phyloP scores from a whole-genome alignment of 441 rosid species.

The Sinapis alba region DNA sequence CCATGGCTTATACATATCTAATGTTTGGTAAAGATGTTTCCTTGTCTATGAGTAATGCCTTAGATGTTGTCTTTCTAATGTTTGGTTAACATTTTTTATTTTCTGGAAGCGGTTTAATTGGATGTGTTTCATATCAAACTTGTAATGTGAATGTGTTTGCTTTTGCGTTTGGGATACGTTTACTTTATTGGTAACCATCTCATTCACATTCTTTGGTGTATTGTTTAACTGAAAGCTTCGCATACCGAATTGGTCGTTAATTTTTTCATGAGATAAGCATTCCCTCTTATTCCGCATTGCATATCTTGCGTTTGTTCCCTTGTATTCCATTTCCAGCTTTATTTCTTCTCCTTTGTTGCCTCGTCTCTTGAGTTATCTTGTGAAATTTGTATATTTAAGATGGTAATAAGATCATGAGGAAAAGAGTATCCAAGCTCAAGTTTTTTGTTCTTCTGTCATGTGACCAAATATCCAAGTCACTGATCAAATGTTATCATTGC shows the following conservation, averaged over 20 bases:
- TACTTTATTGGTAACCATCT: neutral
- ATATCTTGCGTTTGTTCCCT: neutral
- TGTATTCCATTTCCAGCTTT: neutral
- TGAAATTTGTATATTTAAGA: neutral
- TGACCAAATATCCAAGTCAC: neutral
- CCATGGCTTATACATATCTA: neutral
- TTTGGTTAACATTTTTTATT: neutral
- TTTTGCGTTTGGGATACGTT: constrained; percentile 25
- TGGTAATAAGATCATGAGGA: neutral
- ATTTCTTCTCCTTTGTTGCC: neutral
- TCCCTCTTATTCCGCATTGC: constrained; percentile 9
- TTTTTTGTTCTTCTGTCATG: neutral
- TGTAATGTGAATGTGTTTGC: neutral
- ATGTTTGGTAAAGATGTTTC: neutral
- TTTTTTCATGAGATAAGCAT: constrained; percentile 4
- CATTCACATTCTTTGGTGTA: constrained; percentile 15
- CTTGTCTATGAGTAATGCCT: neutral
- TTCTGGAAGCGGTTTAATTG: neutral
- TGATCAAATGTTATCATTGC: neutral
- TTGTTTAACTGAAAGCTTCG: neutral
- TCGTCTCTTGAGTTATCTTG: neutral
- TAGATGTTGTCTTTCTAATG: neutral
- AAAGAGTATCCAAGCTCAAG: neutral
- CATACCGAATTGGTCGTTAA: neutral
- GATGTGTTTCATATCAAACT: constrained; percentile 2